Evolutionary conservation across 352 stramenopile genomes (phyloP).

Genomic region (Phytophthora foliorum): DNA sequence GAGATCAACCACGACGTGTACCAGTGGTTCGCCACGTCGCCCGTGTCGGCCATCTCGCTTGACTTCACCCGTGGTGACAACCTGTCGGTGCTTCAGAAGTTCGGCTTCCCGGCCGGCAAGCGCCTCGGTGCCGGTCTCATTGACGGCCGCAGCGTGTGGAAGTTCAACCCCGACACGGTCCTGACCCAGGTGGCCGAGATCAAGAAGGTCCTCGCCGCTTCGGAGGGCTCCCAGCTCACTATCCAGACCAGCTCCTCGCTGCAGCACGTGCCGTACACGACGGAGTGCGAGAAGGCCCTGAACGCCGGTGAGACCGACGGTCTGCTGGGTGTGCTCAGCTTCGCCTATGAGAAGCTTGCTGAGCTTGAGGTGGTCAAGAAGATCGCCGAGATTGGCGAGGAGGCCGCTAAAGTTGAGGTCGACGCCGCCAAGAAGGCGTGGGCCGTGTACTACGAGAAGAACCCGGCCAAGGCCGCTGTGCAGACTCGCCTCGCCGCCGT

Average conservation of each 20-base stretch:
- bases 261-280: constrained; percentile 93
- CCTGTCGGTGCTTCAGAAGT: constrained; percentile 85
- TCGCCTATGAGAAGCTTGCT: constrained; percentile 92
- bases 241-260: constrained; percentile 92
- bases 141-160: constrained; percentile 93
- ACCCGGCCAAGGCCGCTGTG: constrained; percentile 76
- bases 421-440: constrained; percentile 72
- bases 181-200: constrained; percentile 63
- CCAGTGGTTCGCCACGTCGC: constrained; percentile 87
- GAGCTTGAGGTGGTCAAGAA: constrained; percentile 90
- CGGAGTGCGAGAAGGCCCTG: constrained; percentile 73
- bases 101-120: constrained; percentile 87
- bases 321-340: constrained; percentile 84
- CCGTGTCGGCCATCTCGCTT: constrained; percentile 86
- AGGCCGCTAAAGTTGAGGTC: constrained; percentile 57
- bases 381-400: constrained; percentile 68
- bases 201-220: constrained; percentile 63
- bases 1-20: constrained; percentile 91
- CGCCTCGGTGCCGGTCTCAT: constrained; percentile 91
- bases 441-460: constrained; percentile 86
- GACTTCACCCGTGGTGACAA: constrained; percentile 94
- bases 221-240: constrained; percentile 60
- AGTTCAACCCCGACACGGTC: constrained; percentile 80
- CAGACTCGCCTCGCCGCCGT: constrained; percentile 69
- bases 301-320: constrained; percentile 80